Evolutionary conservation across 2,329 filamentous ascomycete species (phyloP).

Genomic region (Xylaria sp.): DNA sequence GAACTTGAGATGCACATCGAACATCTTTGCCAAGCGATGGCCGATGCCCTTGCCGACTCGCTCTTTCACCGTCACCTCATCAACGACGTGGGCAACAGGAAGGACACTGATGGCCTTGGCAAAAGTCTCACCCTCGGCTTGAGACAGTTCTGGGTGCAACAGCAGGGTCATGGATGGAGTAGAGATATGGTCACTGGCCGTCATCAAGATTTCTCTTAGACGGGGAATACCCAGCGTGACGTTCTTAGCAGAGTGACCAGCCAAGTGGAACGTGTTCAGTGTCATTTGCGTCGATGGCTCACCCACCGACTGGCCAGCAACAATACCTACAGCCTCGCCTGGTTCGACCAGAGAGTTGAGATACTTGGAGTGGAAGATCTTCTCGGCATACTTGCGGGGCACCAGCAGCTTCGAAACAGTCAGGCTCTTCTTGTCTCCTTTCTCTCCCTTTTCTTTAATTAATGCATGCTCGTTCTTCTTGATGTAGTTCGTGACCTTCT

Average conservation of each 20-base stretch:
- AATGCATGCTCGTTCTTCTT: constrained; percentile 66
- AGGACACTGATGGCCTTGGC: constrained; percentile 88
- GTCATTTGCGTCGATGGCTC: constrained; percentile 99
- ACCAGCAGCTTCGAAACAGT: constrained; percentile 25
- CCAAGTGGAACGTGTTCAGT: constrained; percentile 98
- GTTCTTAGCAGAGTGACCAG: constrained; percentile 96
- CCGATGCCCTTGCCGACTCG: constrained; percentile 66
- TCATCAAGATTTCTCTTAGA: constrained; percentile 97
- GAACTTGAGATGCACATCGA: constrained; percentile 74
- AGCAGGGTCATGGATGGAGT: constrained; percentile 87
- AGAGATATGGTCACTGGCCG: constrained; percentile 79
- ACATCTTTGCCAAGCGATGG: constrained; percentile 72
- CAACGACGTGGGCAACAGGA: constrained; percentile 75
- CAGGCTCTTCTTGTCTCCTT: constrained; percentile 36
- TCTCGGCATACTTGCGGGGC: constrained; percentile 67
- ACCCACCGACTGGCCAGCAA: constrained; percentile 92
- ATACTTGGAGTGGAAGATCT: constrained; percentile 86
- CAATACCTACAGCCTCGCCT: constrained; percentile 92
- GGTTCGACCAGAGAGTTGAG: constrained; percentile 87
- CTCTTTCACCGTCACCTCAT: constrained; percentile 76
- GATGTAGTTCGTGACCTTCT: constrained; percentile 67
- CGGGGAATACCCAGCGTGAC: constrained; percentile 97
- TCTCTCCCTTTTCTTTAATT: constrained; percentile 47
- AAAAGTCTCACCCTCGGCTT: constrained; percentile 68
- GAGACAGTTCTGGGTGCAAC: constrained; percentile 65